phyloP scores from a whole-genome alignment of 495 filamentous ascomycete genomes.

The Podospora fimiseda region DNA sequence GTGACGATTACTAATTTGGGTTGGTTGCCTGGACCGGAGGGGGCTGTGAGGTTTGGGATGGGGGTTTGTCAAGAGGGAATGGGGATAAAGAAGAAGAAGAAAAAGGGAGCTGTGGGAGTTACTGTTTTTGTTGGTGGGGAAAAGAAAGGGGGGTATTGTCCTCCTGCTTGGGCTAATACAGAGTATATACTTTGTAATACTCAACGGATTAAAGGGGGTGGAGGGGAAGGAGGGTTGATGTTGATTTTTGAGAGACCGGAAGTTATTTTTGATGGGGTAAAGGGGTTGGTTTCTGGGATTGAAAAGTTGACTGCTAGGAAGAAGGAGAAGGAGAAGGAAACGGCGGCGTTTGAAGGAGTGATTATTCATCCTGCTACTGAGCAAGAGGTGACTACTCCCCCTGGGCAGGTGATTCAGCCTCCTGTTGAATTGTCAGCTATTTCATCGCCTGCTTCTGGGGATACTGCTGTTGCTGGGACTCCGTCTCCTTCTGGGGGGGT shows the following conservation, averaged over 20 bases:
- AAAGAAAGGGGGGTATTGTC: too few species aligned
- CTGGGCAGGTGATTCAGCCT: not conserved
- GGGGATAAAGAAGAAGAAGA: too few species aligned
- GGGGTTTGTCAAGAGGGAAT: too few species aligned
- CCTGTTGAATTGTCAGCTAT: not conserved
- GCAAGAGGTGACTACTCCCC: not conserved
- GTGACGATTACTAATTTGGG: conserved; percentile 40
- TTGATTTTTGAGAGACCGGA: conserved; percentile 39
- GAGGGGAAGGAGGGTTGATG: too few species aligned
- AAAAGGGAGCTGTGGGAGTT: too few species aligned
- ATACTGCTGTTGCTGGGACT: not conserved
- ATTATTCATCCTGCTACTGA: not conserved
- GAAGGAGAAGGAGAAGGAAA: not conserved
- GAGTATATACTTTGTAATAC: conserved; percentile 30
- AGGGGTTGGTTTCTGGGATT: not conserved
- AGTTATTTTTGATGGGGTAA: conserved; percentile 32
- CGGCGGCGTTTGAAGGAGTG: not conserved
- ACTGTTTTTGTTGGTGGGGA: too few species aligned
- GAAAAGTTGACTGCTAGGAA: not conserved
- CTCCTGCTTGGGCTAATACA: not conserved
- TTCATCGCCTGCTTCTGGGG: not conserved
- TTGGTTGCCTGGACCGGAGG: conserved; percentile 47
- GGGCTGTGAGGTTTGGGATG: conserved; percentile 40
- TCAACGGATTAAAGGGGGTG: conserved; percentile 28
- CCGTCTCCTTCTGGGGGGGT: not conserved